Evolutionary conservation across 2,329 filamentous ascomycete genomes (phyloP), one percentile per base, ranked within the genome.

Genomic region (Basipetospora chlamydospora): DNA sequence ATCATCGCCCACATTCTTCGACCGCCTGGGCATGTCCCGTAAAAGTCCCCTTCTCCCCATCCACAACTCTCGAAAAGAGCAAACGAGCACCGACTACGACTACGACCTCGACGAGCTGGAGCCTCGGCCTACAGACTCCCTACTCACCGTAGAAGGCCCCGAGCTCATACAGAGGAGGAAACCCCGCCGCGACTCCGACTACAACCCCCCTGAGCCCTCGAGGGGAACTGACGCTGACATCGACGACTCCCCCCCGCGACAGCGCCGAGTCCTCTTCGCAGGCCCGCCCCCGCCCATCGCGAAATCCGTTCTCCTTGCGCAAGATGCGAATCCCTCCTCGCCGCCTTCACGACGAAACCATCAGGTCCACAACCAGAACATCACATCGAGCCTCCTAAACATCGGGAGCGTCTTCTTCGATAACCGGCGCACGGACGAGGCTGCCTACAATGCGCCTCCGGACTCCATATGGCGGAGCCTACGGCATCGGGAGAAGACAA

Each of bases 241-340:
- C 31, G 23, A 38, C 41, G 31, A 38, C 38, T 13, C 38, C 38
- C 16, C 42, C 29, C 8, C 39, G 37, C 16, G 21, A n/a, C n/a
- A 16, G 15, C 28, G 18, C 28, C 17, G 15, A 6, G 18, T 16
- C 3, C 54, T 69, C 30, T 70, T 70, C 39, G 47, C 53, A 3
- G 64, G 65, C 1, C 66, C 67, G 0, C 67, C 67, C 0, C 64
- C 67, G 1, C 67, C 67, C 4, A 70, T 71, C 39, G 57, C 62
- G 2, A 44, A 52, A 5, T 67, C 66, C 0, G 52, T 57, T 3
- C 40, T 62, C 18, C 28, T 41, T 23, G 4, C 31, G 13, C 30
- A 37, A 11, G 20, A 31, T 21, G 17, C 39, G 15, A 37, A 62
- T 3, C 45, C 44, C n/a, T 44, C 40, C 34, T 40, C 42, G 34